A percentile compares a stretch with the other conserved stretches of the same genome.
phyloP scores from a whole-genome alignment of 169 alveolate species.

The Plasmodium inui region DNA sequence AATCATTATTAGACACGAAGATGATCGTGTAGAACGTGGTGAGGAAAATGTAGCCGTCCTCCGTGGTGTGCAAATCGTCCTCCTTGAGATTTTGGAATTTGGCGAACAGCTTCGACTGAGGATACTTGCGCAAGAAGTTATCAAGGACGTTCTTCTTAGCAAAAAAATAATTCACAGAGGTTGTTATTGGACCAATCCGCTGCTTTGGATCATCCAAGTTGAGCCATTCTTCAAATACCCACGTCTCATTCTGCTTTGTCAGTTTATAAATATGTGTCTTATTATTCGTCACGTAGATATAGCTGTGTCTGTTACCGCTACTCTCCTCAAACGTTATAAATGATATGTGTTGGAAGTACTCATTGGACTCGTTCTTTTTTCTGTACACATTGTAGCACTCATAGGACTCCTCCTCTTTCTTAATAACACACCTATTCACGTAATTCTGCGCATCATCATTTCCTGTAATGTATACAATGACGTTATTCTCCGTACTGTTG shows the following conservation, averaged over 20 bases:
- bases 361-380: slow-evolving; percentile 34
- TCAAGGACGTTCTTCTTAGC: slow-evolving; percentile 16
- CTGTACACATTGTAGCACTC: slow-evolving; percentile 25
- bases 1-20: slow-evolving; percentile 32
- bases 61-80: slow-evolving; percentile 35
- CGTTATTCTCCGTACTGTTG: slow-evolving; percentile 7
- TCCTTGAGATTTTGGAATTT: slow-evolving; percentile 4
- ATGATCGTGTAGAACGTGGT: slow-evolving; percentile 38
- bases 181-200: slow-evolving; percentile 32
- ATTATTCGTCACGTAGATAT: slow-evolving; percentile 50
- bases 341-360: slow-evolving; percentile 43
- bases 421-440: slow-evolving; percentile 37
- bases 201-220: slow-evolving; percentile 42
- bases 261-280: slow-evolving; percentile 35
- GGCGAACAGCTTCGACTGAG: background rate
- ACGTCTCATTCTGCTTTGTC: slow-evolving; percentile 16
- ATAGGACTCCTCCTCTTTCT: slow-evolving; percentile 5
- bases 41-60: slow-evolving; percentile 42
- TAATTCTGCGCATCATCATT: slow-evolving; percentile 54
- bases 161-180: slow-evolving; percentile 55
- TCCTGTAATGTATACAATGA: slow-evolving; percentile 38
- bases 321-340: slow-evolving; percentile 6
- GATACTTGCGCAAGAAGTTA: slow-evolving; percentile 4
- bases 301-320: background rate
- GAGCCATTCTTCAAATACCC: slow-evolving; percentile 31